phyloP scores from a whole-genome alignment of 116 monocot genomes.

The Papilionanthe hybrid region DNA sequence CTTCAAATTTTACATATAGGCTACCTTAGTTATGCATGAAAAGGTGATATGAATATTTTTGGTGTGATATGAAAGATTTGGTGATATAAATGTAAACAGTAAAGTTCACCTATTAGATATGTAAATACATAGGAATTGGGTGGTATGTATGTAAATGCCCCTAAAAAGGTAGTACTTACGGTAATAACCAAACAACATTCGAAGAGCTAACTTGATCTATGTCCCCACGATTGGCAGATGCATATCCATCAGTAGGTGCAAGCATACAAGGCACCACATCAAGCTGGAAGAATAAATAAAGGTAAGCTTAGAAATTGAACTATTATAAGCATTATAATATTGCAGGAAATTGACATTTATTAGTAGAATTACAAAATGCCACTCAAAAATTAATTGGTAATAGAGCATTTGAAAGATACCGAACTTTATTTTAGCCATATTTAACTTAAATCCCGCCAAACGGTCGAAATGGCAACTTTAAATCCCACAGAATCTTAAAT shows the following conservation, averaged over 20 bases:
- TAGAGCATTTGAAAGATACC: neutral
- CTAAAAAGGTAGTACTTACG: slow-evolving; percentile 43
- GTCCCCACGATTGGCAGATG: slow-evolving; percentile 22
- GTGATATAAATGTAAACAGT: too few relatives aligned
- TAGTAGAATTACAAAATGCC: neutral
- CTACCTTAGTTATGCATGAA: too few relatives aligned
- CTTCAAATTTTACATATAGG: too few relatives aligned
- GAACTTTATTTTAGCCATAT: neutral
- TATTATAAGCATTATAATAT: neutral
- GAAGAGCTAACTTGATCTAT: slow-evolving; percentile 15
- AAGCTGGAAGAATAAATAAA: slow-evolving; percentile 50
- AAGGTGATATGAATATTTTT: too few relatives aligned
- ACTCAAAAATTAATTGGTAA: neutral
- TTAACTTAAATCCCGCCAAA: too few relatives aligned
- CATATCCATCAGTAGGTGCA: slow-evolving; percentile 63
- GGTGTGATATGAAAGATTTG: too few relatives aligned
- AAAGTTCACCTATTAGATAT: too few relatives aligned
- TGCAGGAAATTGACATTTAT: neutral
- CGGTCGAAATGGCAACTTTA: too few relatives aligned
- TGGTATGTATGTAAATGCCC: too few relatives aligned
- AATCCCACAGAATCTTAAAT: too few relatives aligned
- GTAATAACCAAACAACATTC: slow-evolving; percentile 75
- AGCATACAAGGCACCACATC: slow-evolving; percentile 89
- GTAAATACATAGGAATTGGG: too few relatives aligned
- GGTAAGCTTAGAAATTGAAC: slow-evolving; percentile 3